Evolutionary conservation across 2,329 filamentous ascomycete genomes (phyloP).

Genomic region (Neoscytalidium dimidiatum): DNA sequence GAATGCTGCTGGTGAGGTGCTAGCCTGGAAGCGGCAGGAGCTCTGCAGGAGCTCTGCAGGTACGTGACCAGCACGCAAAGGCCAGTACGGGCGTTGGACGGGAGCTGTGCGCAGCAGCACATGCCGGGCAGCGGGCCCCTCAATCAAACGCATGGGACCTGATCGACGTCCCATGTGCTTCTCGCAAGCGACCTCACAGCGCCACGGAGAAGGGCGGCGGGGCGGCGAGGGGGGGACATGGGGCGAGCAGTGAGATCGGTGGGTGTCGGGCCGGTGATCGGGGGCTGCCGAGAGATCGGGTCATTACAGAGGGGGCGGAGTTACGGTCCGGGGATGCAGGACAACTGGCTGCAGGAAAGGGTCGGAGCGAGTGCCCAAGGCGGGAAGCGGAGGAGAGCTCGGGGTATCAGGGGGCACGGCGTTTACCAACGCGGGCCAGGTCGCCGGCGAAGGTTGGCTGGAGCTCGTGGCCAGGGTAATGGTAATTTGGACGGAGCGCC

Average conservation of each 20-base stretch:
- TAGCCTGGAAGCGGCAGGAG: constrained; percentile 1
- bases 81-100: background rate
- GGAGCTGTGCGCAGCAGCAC: background rate
- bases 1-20: background rate
- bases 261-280: background rate
- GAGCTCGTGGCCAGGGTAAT: background rate
- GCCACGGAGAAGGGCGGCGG: background rate
- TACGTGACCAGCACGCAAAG: background rate
- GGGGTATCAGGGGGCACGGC: background rate
- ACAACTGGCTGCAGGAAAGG: background rate
- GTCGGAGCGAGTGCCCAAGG: background rate
- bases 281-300: background rate
- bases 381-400: background rate
- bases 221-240: background rate
- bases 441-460: background rate
- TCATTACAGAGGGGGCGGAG: background rate
- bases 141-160: background rate
- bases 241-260: background rate
- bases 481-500: background rate
- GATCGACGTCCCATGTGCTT: background rate
- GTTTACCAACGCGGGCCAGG: background rate
- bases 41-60: background rate
- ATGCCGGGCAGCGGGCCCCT: background rate
- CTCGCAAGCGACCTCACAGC: background rate
- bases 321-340: background rate